Percentiles rank a stretch among this genome's conserved stretches.
phyloP scores from a whole-genome alignment of 345 rosid species.

The Eucalyptus victrix region DNA sequence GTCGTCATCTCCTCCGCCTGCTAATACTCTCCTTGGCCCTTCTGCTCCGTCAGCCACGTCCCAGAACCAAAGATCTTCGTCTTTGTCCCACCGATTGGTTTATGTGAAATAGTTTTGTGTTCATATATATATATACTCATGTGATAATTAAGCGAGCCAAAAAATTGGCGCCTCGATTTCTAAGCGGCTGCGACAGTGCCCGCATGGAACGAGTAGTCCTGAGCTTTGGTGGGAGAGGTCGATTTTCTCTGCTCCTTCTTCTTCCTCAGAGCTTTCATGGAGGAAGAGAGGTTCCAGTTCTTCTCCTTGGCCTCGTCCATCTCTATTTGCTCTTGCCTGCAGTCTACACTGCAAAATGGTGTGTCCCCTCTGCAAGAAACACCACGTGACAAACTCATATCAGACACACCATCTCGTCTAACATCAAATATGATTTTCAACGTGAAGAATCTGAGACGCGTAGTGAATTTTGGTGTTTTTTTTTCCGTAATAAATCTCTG shows the following conservation, averaged over 20 bases:
- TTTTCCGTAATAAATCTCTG: neutral
- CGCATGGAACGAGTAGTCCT: neutral
- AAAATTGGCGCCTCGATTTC: neutral
- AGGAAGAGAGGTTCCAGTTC: conserved; percentile 10
- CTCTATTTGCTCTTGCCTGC: conserved; percentile 33
- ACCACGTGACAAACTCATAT: neutral
- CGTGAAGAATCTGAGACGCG: neutral
- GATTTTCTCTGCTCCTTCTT: neutral
- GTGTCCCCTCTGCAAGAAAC: conserved; percentile 26
- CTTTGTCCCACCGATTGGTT: neutral
- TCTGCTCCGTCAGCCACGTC: neutral
- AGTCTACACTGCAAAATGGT: conserved; percentile 20
- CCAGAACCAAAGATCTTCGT: neutral
- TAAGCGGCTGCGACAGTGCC: conserved; percentile 4
- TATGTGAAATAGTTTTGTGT: neutral
- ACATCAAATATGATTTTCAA: neutral
- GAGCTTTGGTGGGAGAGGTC: neutral
- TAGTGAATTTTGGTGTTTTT: neutral
- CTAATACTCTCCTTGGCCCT: conserved; percentile 8
- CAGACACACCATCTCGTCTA: neutral
- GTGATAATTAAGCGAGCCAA: neutral
- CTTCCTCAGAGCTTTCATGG: conserved; percentile 6
- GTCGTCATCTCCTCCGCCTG: neutral
- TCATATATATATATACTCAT: neutral
- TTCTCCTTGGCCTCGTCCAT: conserved; percentile 19